Evolutionary conservation across 2,329 filamentous ascomycete species (phyloP).

Genomic region (Chrysoporthe cubensis): DNA sequence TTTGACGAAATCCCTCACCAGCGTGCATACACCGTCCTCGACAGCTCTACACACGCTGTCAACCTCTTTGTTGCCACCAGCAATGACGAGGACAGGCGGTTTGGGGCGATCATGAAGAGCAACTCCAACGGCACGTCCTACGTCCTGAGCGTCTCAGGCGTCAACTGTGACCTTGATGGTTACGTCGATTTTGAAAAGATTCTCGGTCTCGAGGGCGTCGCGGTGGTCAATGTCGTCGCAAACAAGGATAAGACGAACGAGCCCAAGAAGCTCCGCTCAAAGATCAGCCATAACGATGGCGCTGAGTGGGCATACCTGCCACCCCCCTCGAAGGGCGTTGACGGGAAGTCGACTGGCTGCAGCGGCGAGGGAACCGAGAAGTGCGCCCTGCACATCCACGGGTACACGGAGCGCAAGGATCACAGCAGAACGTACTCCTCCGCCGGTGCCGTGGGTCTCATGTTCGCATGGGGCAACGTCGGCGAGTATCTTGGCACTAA

Average conservation of each 20-base stretch:
- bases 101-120: constrained; percentile 92
- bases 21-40: constrained; percentile 87
- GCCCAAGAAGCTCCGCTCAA: constrained; percentile 81
- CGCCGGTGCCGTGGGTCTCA: constrained; percentile 82
- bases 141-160: constrained; percentile 76
- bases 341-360: constrained; percentile 75
- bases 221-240: constrained; percentile 80
- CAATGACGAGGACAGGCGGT: constrained; percentile 64
- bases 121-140: constrained; percentile 98
- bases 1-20: constrained; percentile 78
- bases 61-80: constrained; percentile 91
- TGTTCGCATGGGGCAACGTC: constrained; percentile 92
- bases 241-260: constrained; percentile 70
- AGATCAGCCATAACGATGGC: constrained; percentile 96
- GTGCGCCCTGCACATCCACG: constrained; percentile 90
- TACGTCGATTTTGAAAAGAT: constrained; percentile 98
- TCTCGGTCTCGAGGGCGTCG: constrained; percentile 86
- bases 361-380: constrained; percentile 57
- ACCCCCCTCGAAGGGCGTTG: constrained; percentile 71
- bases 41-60: constrained; percentile 91
- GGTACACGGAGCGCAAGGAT: constrained; percentile 89
- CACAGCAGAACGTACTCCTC: constrained; percentile 86
- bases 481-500: constrained; percentile 68
- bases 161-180: constrained; percentile 77
- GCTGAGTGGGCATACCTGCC: constrained; percentile 80